A percentile compares a stretch with the other conserved stretches of the same genome.
These are phyloP conservation scores for Phaffia tasmanica DNA, from an alignment of 768 basidiomycete genomes.

Conservation along the genomic window DNA sequence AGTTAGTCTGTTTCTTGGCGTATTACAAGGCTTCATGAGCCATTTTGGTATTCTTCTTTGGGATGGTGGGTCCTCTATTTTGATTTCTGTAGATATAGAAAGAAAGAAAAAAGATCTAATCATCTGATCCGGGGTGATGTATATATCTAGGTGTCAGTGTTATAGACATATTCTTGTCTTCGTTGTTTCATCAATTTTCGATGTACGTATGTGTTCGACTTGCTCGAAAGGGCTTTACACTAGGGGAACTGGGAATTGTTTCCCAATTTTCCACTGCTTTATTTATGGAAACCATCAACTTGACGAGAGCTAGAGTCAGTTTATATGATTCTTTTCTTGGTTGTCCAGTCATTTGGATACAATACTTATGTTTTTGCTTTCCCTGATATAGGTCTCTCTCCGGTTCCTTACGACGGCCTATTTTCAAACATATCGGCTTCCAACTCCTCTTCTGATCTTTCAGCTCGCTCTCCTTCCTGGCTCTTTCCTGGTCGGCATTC, in stretches of 20 bases:
- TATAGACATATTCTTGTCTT: conserved; percentile 60
- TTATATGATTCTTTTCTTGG: too few relatives aligned
- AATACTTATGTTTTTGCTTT: background rate
- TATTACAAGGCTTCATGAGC: conserved; percentile 33
- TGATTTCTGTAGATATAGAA: background rate
- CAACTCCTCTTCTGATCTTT: conserved; percentile 81
- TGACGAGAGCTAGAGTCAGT: conserved; percentile 71
- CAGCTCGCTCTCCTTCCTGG: conserved; percentile 89
- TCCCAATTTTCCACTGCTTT: conserved; percentile 78
- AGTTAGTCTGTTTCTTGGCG: conserved; percentile 33
- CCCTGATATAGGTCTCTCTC: background rate
- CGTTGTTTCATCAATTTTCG: conserved; percentile 80
- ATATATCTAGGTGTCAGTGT: conserved; percentile 54
- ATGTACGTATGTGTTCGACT: conserved; percentile 79
- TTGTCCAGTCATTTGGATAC: background rate
- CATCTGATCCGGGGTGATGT: conserved; percentile 4
- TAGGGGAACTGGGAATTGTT: conserved; percentile 84
- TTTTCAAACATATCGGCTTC: conserved; percentile 82
- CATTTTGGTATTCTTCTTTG: conserved; percentile 32
- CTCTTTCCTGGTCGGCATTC: conserved; percentile 79
- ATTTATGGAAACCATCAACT: conserved; percentile 70
- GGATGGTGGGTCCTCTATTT: conserved; percentile 33
- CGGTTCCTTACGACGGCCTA: conserved; percentile 55
- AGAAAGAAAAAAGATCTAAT: background rate
- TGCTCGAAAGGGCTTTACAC: conserved; percentile 86